Evolutionary conservation across 176 grass and related monocot genomes (phyloP), one percentile per base, ranked within the genome.

Genomic region (Eragrostis curvula): DNA sequence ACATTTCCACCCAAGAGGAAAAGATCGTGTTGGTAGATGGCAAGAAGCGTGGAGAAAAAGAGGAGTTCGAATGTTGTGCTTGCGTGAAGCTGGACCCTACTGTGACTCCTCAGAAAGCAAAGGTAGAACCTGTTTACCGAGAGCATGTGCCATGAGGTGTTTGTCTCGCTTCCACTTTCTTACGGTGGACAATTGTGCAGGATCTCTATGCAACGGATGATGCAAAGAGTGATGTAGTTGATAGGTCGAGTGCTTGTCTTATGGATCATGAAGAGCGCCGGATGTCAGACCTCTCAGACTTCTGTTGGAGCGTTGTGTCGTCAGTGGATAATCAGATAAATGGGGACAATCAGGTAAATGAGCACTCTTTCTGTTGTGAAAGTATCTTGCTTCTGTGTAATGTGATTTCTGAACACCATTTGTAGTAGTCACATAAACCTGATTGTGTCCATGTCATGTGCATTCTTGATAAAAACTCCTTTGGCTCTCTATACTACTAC

Each of bases 241-340:
- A 91, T 27, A 73, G 66, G 30, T 73, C 61, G 46, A 83, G 66
- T 39, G 25, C 77, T 51, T 73, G 77, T 75, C 80, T 79, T 65
- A 71, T 83, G n/a, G 92, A 98, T 18, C 88, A 86, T n/a, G 92
- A 98, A 40, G 92, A 98, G 70, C 89, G 90, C 2, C 80, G 96
- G 25, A 91, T 98, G 84, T 98, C 96, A 59, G 92, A 98, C 64
- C 81, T 98, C 40, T 98, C 92, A 50, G 96, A 98, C 79, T 88
- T 98, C 71, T 92, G 85, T 89, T 95, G 90, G 92, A 95, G 96
- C 79, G 84, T 98, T n/a, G 68, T 83, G 11, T 98, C 96, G 12
- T 95, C 96, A 21, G 83, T 91, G 16, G 92, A 95, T 79, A 91
- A 89, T 69, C 90, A 95, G 58, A 74, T 91, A 69, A 72, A 42